Base-by-base conservation (phyloP, 345 rosid species). In the Lepidium aucheri region DNA sequence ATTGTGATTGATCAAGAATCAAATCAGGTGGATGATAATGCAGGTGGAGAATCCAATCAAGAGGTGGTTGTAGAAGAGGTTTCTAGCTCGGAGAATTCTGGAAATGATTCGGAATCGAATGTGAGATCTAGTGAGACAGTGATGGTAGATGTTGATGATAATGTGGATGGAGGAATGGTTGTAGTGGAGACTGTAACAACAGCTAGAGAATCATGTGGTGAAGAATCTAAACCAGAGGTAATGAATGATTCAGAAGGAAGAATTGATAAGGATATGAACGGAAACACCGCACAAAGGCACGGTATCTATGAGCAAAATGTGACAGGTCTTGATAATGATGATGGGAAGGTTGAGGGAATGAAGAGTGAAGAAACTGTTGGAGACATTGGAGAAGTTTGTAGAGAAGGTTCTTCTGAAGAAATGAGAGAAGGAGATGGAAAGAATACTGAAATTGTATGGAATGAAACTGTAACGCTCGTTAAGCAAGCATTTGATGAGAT, bases 401-500 rank as follows among this genome's bases (percentile, higher is more conserved):
- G 22, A 16, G 47, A 59, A 59, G 20, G 9, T 52, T 52, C 32
- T 16, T 43, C 55, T 42, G 61, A 40, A 43, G 62, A 53, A 54
- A 39, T 62, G 28, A 3, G 20, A 60, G 46, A 62, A 35, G 63
- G 39, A 7, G 69, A 73, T 16, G 72, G 2, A 8, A 74, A 61
- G 40, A 54, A 39, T 6, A 61, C 63, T 0, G 73, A 61, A 53
- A 11, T 39, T 46, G 69, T 53, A 15, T 60, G 73, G 77, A 67
- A 44, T 39, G 82, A 83, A 65, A 95, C 91, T n/a, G 68, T 90
- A 58, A 82, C 80, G 59, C 71, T 86, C 47, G 89, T 94, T 49
- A 85, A 83, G 78, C 91, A 84, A 82, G 97, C 93, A 3, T 83
- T 94, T 56, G 90, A 81, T 60, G 87, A 81, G 68, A 84, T 94